Evolutionary conservation across 2,329 filamentous ascomycete genomes (phyloP), one percentile per base, ranked within the genome.

Genomic region (Alternaria ventricosa): DNA sequence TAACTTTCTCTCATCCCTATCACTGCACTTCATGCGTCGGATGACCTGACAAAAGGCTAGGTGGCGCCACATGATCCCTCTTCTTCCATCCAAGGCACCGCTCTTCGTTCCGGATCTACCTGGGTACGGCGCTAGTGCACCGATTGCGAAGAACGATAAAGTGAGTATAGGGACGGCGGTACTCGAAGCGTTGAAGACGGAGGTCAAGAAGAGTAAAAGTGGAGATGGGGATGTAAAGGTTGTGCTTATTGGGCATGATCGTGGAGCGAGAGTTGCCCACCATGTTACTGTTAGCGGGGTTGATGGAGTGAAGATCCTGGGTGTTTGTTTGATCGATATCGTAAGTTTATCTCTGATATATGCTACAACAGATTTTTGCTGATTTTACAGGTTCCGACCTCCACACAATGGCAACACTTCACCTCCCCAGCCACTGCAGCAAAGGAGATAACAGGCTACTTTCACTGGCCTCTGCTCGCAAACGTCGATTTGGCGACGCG

Each of bases 381-480:
- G n/a, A n/a, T n/a, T n/a, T n/a, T n/a, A n/a, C n/a, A n/a, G 46
- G 85, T 83, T 44, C 87, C 87, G 3, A 88, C 86, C 0, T 80
- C 86, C 11, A 81, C 81, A 6, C 87, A 87, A 83, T 88, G 84
- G 76, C 77, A 78, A 53, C 75, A 81, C 15, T 82, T 82, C 4
- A 67, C 82, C 55, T 74, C 75, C 53, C 74, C 80, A 5, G 67
- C 79, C 5, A 74, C 75, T 0, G 84, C 87, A 3, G 63, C 64
- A 4, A 71, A 72, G 62, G 84, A 85, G 1, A 79, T 78, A 27
- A 63, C 68, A 7, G 80, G 81, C 0, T 88, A 87, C 72, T 88
- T 84, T 68, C 87, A 89, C 74, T 89, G 87, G 86, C 87, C 87
- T 56, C 84, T 88, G 65, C 80, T 88, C 20, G 85, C 87, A 9